These are phyloP conservation scores for Xylariales sp. DNA, from an alignment of 2,329 filamentous ascomycete genomes.

Conservation along the genomic window DNA sequence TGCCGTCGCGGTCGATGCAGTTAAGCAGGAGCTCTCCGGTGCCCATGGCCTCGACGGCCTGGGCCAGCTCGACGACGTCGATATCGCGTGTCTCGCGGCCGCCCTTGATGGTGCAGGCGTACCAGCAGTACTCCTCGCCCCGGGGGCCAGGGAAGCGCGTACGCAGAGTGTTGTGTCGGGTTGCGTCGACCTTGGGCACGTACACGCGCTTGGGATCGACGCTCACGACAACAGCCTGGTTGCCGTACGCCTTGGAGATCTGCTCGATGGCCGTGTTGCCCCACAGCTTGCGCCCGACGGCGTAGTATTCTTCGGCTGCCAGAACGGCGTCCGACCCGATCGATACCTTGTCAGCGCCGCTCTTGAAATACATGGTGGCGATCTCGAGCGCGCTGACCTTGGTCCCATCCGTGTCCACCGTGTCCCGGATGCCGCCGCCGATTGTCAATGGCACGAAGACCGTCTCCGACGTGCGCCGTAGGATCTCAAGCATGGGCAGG, in stretches of 20 bases:
- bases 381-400: slow-evolving; percentile 91
- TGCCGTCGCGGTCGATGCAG: slow-evolving; percentile 97
- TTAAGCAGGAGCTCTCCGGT: slow-evolving; percentile 94
- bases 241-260: slow-evolving; percentile 92
- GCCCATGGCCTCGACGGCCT: slow-evolving; percentile 95
- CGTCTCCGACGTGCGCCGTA: slow-evolving; percentile 85
- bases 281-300: slow-evolving; percentile 72
- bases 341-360: slow-evolving; percentile 95
- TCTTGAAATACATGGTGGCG: slow-evolving; percentile 96
- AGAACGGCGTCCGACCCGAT: slow-evolving; percentile 95
- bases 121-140: slow-evolving; percentile 91
- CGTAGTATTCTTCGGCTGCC: slow-evolving; percentile 92
- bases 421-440: slow-evolving; percentile 94
- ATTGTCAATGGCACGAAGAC: slow-evolving; percentile 97
- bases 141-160: slow-evolving; percentile 77
- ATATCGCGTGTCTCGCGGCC: slow-evolving; percentile 94
- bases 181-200: slow-evolving; percentile 76
- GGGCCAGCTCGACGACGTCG: slow-evolving; percentile 88
- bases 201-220: slow-evolving; percentile 95
- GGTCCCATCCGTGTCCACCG: slow-evolving; percentile 86
- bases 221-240: slow-evolving; percentile 95
- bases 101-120: slow-evolving; percentile 96
- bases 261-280: slow-evolving; percentile 94
- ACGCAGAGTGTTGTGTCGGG: slow-evolving; percentile 77
- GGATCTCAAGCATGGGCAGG: slow-evolving; percentile 93